Conservation (phyloP, 2,329 filamentous ascomycete species). For the Diaporthe ampelina region DNA sequence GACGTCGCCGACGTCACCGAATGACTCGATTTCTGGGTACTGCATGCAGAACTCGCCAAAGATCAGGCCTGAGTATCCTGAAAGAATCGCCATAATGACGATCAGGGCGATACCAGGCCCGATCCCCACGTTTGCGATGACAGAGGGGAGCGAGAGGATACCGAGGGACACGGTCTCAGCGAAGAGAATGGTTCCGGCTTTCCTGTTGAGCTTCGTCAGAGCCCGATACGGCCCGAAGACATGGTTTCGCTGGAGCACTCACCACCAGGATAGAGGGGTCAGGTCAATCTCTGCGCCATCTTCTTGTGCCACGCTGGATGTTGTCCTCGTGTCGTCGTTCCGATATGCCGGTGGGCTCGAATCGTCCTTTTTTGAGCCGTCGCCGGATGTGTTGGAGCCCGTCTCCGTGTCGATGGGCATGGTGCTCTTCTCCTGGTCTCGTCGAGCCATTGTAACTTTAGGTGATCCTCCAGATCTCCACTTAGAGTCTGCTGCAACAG, state of each 20-base stretch:
- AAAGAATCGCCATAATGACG: conserved; percentile 74
- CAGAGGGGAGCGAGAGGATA: conserved; percentile 81
- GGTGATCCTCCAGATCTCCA: neutral
- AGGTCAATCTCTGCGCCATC: conserved; percentile 40
- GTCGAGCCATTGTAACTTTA: conserved; percentile 7
- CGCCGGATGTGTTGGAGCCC: conserved; percentile 31
- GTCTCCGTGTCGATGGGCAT: conserved; percentile 30
- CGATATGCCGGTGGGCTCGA: conserved; percentile 26
- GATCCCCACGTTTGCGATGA: conserved; percentile 78
- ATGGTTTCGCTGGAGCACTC: conserved; percentile 9
- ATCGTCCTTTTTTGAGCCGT: conserved; percentile 6
- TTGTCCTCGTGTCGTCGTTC: conserved; percentile 32
- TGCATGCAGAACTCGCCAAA: conserved; percentile 78
- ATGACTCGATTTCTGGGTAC: conserved; percentile 77
- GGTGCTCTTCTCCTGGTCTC: conserved; percentile 30
- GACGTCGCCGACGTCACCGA: conserved; percentile 75
- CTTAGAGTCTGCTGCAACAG: conserved; percentile 4
- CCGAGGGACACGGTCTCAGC: conserved; percentile 62
- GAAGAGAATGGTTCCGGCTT: conserved; percentile 60
- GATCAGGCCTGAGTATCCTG: conserved; percentile 71
- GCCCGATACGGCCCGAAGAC: neutral
- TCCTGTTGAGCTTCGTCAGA: conserved; percentile 49
- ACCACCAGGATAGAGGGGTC: conserved; percentile 40
- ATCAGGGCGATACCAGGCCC: conserved; percentile 82
- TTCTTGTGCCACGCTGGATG: conserved; percentile 39